Percentiles rank a stretch among this genome's conserved stretches.
Conservation (phyloP, 768 basidiomycete genomes). For the Rhodotorula paludigena region DNA sequence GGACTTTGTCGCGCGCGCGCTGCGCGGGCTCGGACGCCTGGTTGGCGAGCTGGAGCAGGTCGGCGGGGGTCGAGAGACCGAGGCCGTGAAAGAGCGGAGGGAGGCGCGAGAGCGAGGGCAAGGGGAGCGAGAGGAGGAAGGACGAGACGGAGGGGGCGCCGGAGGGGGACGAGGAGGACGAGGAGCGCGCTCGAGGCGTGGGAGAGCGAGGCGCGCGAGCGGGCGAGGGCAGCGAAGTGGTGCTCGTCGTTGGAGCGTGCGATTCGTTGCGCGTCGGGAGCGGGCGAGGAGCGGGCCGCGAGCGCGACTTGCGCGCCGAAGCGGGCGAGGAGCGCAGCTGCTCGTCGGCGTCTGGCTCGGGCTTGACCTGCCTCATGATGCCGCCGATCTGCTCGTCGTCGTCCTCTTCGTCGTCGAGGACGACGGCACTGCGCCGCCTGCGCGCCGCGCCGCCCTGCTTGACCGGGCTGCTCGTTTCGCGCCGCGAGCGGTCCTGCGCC, state of each 20-base stretch:
- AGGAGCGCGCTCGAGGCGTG: neutral
- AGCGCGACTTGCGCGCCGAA: too few species aligned
- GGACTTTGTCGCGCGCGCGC: neutral
- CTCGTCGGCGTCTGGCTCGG: neutral
- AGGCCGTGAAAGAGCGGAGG: conserved; percentile 3
- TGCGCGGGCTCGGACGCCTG: neutral
- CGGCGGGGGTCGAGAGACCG: conserved; percentile 6
- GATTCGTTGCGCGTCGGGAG: neutral
- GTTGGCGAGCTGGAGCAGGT: conserved; percentile 17
- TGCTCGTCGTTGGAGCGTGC: neutral
- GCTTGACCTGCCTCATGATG: neutral
- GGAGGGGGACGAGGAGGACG: neutral
- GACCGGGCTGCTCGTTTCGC: too few species aligned
- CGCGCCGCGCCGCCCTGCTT: neutral
- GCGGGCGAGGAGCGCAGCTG: neutral
- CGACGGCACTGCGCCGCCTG: neutral
- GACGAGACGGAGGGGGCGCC: neutral
- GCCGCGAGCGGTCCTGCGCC: neutral
- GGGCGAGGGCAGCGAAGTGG: neutral
- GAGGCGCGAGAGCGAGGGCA: conserved; percentile 28
- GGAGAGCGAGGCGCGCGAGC: too few species aligned
- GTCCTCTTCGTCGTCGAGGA: neutral
- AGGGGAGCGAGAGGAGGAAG: conserved; percentile 26
- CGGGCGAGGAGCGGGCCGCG: too few species aligned
- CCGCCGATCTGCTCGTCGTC: neutral